phyloP scores from a whole-genome alignment of 129 eudicot species.

The Calendula officinalis region DNA sequence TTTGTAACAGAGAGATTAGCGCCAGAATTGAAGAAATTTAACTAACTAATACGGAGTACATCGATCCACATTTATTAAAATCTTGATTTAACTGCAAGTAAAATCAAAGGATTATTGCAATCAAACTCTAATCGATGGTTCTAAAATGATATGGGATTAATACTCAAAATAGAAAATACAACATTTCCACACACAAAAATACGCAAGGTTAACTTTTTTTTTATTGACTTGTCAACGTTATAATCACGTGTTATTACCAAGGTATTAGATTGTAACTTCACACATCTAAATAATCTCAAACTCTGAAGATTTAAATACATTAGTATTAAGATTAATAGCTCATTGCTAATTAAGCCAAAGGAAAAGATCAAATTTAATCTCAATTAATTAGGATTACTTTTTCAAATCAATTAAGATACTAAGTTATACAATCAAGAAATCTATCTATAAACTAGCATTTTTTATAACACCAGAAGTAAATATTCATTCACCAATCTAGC shows the following conservation, averaged over 20 bases:
- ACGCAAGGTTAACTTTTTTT: too few species aligned
- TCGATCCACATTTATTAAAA: too few species aligned
- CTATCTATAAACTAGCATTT: not conserved
- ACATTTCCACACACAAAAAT: not conserved
- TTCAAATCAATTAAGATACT: not conserved
- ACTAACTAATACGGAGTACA: conserved; percentile 14
- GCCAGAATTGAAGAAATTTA: conserved; percentile 14
- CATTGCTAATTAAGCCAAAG: not conserved
- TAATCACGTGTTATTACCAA: conserved; percentile 3
- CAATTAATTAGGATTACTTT: not conserved
- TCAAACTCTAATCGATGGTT: not conserved
- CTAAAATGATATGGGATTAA: not conserved
- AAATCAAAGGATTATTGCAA: not conserved
- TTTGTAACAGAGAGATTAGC: conserved; percentile 1
- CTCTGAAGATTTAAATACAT: not conserved
- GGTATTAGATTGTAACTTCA: not conserved
- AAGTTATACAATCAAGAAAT: conserved; percentile 5
- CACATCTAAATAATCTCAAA: not conserved
- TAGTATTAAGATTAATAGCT: not conserved
- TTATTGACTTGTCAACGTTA: not conserved
- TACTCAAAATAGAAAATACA: conserved; percentile 11
- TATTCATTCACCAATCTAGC: too few species aligned
- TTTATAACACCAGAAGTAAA: too few species aligned
- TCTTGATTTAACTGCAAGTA: not conserved
- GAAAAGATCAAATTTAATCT: conserved; percentile 1